phyloP scores from a whole-genome alignment of 352 stramenopile genomes.

The Pythium insidiosum region DNA sequence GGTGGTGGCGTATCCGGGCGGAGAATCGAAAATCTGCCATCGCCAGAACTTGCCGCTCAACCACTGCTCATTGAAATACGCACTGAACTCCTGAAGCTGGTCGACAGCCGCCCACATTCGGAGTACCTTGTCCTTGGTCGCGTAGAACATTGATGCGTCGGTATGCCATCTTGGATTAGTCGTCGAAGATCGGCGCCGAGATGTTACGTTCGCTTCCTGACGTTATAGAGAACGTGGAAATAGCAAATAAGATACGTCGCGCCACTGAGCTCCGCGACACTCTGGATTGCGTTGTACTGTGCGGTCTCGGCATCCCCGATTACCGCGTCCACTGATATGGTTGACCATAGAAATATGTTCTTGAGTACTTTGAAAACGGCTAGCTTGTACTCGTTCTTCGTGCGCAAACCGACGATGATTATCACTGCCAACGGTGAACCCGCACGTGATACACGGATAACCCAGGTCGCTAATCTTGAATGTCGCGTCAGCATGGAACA shows the following conservation, averaged over 20 bases:
- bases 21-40: constrained; percentile 11
- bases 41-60: background rate
- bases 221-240: background rate
- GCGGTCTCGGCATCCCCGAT: background rate
- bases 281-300: background rate
- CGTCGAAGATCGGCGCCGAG: background rate
- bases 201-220: background rate
- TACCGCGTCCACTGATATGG: background rate
- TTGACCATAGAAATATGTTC: too few relatives aligned
- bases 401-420: too few relatives aligned
- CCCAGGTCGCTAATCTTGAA: too few relatives aligned
- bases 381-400: too few relatives aligned
- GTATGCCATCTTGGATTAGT: background rate
- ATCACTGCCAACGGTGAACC: too few relatives aligned
- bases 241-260: background rate
- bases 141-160: too few relatives aligned
- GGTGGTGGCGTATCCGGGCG: background rate
- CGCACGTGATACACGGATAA: too few relatives aligned
- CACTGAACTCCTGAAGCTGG: background rate
- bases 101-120: background rate
- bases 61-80: constrained; percentile 9
- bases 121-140: too few relatives aligned
- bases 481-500: too few relatives aligned
- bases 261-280: background rate
- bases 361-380: too few relatives aligned